phyloP scores from a whole-genome alignment of 345 rosid species.

The Arabidopsis suecica region DNA sequence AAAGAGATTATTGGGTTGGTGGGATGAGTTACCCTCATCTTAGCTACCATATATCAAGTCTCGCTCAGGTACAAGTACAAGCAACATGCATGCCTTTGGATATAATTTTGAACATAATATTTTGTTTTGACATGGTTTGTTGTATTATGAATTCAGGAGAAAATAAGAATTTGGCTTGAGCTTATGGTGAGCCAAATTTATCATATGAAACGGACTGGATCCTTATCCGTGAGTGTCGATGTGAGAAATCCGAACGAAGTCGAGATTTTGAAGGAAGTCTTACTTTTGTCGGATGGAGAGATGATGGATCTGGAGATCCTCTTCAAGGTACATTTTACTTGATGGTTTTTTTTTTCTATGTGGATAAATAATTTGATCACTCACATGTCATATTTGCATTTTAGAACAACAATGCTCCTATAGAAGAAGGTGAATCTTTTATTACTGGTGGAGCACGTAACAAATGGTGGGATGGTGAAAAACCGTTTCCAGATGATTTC shows the following conservation, averaged over 20 bases:
- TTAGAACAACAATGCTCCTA: conserved; percentile 10
- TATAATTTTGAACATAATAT: neutral
- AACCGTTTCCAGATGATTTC: neutral
- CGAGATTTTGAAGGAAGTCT: conserved; percentile 19
- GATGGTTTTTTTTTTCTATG: neutral
- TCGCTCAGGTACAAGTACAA: conserved; percentile 31
- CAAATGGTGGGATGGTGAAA: neutral
- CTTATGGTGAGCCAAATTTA: neutral
- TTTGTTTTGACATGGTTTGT: conserved; percentile 8
- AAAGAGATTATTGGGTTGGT: neutral
- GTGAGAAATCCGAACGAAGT: conserved; percentile 23
- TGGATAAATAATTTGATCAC: neutral
- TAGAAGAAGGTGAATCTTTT: conserved; percentile 11
- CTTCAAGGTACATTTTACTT: conserved; percentile 28
- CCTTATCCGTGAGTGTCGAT: conserved; percentile 20
- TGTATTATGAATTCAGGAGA: conserved; percentile 24
- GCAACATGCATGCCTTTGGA: neutral
- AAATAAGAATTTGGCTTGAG: conserved; percentile 23
- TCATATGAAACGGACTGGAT: neutral
- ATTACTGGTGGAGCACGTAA: neutral
- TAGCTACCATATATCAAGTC: conserved; percentile 11
- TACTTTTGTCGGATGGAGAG: conserved; percentile 16
- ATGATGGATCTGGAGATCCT: conserved; percentile 30
- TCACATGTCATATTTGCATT: neutral
- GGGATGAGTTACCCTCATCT: neutral